Conservation (phyloP, 305 asterid genomes). For the Petunia hybrid region DNA sequence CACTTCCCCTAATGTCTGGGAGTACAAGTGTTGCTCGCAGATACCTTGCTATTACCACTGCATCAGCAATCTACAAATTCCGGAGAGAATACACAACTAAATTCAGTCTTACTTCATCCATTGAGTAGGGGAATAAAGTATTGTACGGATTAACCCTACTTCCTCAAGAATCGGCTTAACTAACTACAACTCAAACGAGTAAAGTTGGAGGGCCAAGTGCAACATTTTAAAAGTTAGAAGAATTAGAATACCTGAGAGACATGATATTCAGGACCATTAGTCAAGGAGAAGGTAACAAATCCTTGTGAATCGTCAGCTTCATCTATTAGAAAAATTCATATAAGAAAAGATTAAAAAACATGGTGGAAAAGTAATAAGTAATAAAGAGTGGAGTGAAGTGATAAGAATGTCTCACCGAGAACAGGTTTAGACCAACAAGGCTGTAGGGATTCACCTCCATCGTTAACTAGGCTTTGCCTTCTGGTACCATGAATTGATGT, state of each 20-base stretch:
- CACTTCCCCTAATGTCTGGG: slow-evolving; percentile 89
- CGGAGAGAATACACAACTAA: neutral
- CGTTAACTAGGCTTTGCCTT: slow-evolving; percentile 40
- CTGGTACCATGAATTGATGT: slow-evolving; percentile 49
- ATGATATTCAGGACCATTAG: slow-evolving; percentile 99
- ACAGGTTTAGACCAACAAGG: slow-evolving; percentile 78
- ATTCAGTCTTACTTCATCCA: neutral
- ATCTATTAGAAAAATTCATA: slow-evolving; percentile 50
- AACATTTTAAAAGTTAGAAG: neutral
- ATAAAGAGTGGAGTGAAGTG: neutral
- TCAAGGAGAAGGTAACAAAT: slow-evolving; percentile 82
- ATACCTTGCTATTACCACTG: slow-evolving; percentile 89
- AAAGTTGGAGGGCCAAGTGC: neutral
- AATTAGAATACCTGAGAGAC: slow-evolving; percentile 81
- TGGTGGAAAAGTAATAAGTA: neutral
- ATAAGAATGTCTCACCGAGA: slow-evolving; percentile 53
- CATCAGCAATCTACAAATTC: slow-evolving; percentile 78
- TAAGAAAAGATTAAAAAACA: neutral
- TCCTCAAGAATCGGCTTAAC: neutral
- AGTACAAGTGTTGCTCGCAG: slow-evolving; percentile 89
- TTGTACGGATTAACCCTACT: neutral
- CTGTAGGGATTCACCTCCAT: slow-evolving; percentile 44
- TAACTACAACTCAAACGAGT: neutral
- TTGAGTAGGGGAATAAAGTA: too few species aligned
- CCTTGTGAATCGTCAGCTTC: slow-evolving; percentile 82